Conservation (phyloP, 2,329 filamentous ascomycete genomes). For the Verticillium nonalfalfae region DNA sequence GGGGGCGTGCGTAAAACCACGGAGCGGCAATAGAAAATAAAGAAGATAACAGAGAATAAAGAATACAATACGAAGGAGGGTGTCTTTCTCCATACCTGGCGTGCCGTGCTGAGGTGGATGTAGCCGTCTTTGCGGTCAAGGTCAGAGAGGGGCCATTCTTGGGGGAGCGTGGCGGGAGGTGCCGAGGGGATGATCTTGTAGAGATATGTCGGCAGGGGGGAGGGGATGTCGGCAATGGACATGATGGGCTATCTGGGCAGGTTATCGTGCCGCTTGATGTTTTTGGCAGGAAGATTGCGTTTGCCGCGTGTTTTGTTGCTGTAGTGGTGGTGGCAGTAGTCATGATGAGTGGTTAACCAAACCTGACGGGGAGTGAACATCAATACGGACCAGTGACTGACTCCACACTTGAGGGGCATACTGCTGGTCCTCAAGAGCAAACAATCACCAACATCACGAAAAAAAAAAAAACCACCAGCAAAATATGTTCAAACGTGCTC, state of each 20-base stretch:
- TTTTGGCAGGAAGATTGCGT: neutral
- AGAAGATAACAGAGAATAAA: neutral
- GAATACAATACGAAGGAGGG: neutral
- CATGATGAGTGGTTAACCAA: neutral
- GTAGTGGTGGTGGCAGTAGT: too few species aligned
- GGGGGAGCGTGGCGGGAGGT: conserved; percentile 47
- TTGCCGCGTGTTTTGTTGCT: too few species aligned
- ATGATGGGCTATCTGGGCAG: neutral
- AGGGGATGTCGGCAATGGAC: conserved; percentile 8
- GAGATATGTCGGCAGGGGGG: conserved; percentile 34
- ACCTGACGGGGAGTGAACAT: neutral
- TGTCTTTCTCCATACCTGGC: conserved; percentile 34
- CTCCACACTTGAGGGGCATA: neutral
- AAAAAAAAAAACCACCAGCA: neutral
- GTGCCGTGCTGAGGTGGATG: conserved; percentile 52
- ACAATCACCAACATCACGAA: too few species aligned
- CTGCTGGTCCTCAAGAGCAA: neutral
- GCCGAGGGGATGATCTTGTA: conserved; percentile 55
- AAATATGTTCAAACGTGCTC: neutral
- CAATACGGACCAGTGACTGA: neutral
- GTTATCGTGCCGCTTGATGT: neutral
- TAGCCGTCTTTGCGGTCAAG: conserved; percentile 56
- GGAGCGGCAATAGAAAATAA: neutral
- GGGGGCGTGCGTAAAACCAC: neutral
- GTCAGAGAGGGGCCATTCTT: conserved; percentile 48